A percentile compares a stretch with the other conserved stretches of the same genome.
Evolutionary conservation across 352 stramenopile species (phyloP).

Genomic region (Blastocystis sp.): DNA sequence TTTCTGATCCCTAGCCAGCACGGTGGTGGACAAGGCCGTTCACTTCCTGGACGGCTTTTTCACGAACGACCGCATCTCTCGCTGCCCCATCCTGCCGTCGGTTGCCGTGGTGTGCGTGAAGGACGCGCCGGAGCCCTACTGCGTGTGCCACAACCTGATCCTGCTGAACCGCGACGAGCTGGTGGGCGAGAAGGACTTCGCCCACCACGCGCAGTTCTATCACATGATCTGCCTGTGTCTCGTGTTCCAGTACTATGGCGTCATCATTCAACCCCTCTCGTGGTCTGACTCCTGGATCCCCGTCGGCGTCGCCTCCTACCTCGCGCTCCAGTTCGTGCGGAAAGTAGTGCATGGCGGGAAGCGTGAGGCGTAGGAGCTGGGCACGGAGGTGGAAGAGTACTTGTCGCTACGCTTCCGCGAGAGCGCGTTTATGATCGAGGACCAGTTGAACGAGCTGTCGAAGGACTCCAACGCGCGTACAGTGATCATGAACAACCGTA

Average conservation of each 20-base stretch:
- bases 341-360: neutral
- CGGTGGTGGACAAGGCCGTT: constrained; percentile 2
- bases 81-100: neutral
- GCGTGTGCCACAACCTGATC: constrained; percentile 17
- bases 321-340: constrained; percentile 1
- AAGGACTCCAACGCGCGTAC: neutral
- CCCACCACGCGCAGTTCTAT: constrained; percentile 14
- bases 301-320: constrained; percentile 24
- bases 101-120: constrained; percentile 16
- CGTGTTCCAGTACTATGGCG: constrained; percentile 14
- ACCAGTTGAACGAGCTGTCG: neutral
- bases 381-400: neutral
- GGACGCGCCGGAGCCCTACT: constrained; percentile 37
- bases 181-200: constrained; percentile 31
- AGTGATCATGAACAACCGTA: neutral
- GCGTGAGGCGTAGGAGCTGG: neutral
- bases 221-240: constrained; percentile 51
- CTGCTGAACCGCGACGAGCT: constrained; percentile 16
- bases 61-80: neutral
- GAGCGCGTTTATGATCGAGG: constrained; percentile 18
- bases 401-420: constrained; percentile 22
- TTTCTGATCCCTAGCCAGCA: neutral
- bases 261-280: neutral
- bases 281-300: constrained; percentile 33
- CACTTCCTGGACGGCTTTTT: constrained; percentile 8